A percentile compares a stretch with the other conserved stretches of the same genome.
Conservation (phyloP, 2,329 filamentous ascomycete species). For the Cladobotryum mycophilum region DNA sequence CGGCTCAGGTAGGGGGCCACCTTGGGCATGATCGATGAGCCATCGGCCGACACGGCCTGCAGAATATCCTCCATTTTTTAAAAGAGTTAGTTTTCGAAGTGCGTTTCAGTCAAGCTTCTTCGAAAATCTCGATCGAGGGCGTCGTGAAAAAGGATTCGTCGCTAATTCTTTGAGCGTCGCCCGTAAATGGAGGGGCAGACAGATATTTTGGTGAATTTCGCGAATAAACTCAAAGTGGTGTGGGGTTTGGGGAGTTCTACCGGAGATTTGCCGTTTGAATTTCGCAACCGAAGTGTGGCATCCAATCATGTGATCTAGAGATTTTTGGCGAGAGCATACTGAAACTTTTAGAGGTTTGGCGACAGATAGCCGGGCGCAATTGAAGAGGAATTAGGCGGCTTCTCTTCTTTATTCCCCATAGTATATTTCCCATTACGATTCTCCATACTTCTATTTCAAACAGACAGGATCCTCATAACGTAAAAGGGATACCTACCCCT, state of each 20-base stretch:
- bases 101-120: background rate
- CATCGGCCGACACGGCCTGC: conserved; percentile 52
- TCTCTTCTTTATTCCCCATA: background rate
- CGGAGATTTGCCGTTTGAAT: conserved; percentile 28
- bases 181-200: conserved; percentile 35
- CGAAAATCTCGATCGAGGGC: background rate
- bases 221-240: conserved; percentile 31
- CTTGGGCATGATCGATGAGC: conserved; percentile 79
- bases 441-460: background rate
- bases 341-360: background rate
- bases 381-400: too few relatives aligned
- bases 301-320: conserved; percentile 32
- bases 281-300: conserved; percentile 5
- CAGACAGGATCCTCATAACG: background rate
- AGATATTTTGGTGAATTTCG: conserved; percentile 34
- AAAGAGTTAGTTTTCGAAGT: background rate
- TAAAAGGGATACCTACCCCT: too few relatives aligned
- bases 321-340: conserved; percentile 18
- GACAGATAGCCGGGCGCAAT: too few relatives aligned
- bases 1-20: conserved; percentile 89
- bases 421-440: background rate
- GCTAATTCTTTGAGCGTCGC: background rate
- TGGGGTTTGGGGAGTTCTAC: conserved; percentile 26
- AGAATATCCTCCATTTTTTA: conserved; percentile 35
- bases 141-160: conserved; percentile 21